Evolutionary conservation across 2,329 filamentous ascomycete species (phyloP), one percentile per base, ranked within the genome.

Genomic region (Paecilomyces fulvus): DNA sequence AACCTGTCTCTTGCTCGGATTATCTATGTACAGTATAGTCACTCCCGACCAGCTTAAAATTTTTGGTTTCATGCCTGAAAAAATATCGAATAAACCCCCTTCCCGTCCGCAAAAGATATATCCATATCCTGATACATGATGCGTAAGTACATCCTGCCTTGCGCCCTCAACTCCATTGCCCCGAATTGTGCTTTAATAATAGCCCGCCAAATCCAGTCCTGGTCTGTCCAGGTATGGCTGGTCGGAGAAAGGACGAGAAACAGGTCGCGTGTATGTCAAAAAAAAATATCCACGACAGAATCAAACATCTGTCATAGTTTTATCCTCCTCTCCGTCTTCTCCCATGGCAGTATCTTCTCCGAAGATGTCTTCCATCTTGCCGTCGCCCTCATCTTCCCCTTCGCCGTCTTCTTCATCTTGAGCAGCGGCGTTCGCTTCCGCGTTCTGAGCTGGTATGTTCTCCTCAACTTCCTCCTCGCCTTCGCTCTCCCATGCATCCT

Each of bases 401-500:
- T 66, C 70, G 5, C 65, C 68, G n/a, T 64, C 68, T 30, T 67
- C 64, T 31, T 60, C 67, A 52, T 58, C 14, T 25, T 9, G 66
- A 5, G 55, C 59, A 33, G 60, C 51, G 51, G 61, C 55, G 46
- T 55, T 30, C 11, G 30, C 48, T 14, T 55, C 33, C n/a, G n/a
- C 28, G 11, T 25, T 48, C 30, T 56, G 31, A 48, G 59, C 30
- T 8, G 48, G 49, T 28, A 43, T 53, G 5, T 17, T 11, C 25
- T 57, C 55, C 3, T 59, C 57, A 25, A 57, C 53, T 23, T 76
- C 75, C 60, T 77, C 76, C 55, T 80, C 79, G 0, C 73, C 77
- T 53, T 82, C 80, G 63, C 77, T 79, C 54, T 82, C 79, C 80
- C 80, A 83, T 63, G 82, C 80, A 57, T 83, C 80, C 66, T 77